Base-by-base conservation (phyloP, 768 basidiomycete genomes). In the Phlebiopsis gigantea region DNA sequence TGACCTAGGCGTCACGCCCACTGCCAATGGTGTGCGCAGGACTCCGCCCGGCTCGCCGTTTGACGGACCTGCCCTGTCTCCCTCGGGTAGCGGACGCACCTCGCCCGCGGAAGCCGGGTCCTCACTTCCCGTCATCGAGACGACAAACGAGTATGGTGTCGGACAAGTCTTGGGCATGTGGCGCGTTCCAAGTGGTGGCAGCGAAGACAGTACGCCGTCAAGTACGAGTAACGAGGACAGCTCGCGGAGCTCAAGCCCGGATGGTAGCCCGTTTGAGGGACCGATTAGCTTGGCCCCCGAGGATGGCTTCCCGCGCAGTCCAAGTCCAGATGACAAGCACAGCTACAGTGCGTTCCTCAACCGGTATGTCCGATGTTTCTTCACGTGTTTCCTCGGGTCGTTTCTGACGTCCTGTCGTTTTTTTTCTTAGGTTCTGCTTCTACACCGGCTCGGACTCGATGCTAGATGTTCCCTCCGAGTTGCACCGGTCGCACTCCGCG, bases 371-470 rank as follows among this genome's bases (percentile, higher is more conserved):
- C 28, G 14, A 29, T 14, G 24, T 10, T 47, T 48, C 51, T 44
- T 48, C 31, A 51, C 44, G 46, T 21, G 9, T 48, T n/a, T 12
- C 4, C 29, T 28, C 47, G 5, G 12, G 45, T 54, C 29, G 7
- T 19, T 24, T 15, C 17, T 31, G 46, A 52, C 43, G 26, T 24
- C 28, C 39, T 2, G 2, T 26, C 21, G 66, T 39, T 10, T 6
- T 39, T 39, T 39, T 39, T 12, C 34, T 39, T 53, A 91, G 89
- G 63, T 90, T 87, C 69, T 91, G 89, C 73, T 91, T 90, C 71
- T 91, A 81, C 70, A 90, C 89, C 2, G 89, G 89, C 1, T 63
- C 75, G 2, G 79, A 76, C 30, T 65, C 72, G 2, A 29, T 69
- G 51, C 58, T 69, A n/a, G 70, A 69, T 48, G 66, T 66, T 22